phyloP scores from a whole-genome alignment of 257 asterid species.

The Vinca minor region DNA sequence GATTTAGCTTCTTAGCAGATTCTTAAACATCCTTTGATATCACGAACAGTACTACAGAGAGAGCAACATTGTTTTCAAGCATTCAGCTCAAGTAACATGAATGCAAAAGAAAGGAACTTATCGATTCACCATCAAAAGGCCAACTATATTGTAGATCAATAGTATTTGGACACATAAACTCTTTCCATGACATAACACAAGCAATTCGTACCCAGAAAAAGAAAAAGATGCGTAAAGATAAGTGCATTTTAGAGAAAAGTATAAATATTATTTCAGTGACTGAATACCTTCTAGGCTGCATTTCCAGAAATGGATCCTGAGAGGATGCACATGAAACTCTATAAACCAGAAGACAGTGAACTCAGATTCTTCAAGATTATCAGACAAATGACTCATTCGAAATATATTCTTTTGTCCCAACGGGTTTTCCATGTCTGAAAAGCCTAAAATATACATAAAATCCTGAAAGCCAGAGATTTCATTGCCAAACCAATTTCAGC shows the following conservation, averaged over 20 bases:
- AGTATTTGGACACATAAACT: no score
- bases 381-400: not conserved
- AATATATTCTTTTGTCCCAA: no score
- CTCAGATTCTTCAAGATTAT: not conserved
- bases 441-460: no score
- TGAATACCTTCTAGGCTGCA: not conserved
- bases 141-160: no score
- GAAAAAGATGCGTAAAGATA: not conserved
- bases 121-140: not conserved
- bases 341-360: not conserved
- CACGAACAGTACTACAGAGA: not conserved
- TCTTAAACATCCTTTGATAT: no score
- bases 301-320: not conserved
- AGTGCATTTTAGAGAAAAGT: not conserved
- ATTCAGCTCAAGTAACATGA: not conserved
- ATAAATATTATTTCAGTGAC: not conserved
- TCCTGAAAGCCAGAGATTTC: no score
- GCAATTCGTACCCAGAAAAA: not conserved
- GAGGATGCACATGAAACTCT: not conserved
- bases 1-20: no score
- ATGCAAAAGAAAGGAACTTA: not conserved
- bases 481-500: no score
- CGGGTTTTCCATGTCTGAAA: no score
- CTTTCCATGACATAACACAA: no score
- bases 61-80: not conserved